Percentiles rank a stretch among this genome's conserved stretches.
Evolutionary conservation across 2,329 filamentous ascomycete genomes (phyloP).

Genomic region (Aspergillus brasiliensis): DNA sequence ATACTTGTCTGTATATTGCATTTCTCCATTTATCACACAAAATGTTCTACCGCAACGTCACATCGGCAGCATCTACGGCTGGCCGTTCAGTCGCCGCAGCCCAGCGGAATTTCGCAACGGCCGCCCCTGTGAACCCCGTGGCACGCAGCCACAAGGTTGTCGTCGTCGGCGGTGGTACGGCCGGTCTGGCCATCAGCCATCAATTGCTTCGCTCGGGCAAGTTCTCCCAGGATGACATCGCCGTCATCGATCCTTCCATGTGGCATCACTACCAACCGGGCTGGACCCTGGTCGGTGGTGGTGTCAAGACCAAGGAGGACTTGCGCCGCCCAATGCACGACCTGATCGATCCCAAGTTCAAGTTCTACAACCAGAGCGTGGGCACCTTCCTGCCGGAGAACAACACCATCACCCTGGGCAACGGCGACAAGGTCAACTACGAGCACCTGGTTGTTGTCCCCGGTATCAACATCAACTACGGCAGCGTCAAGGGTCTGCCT

Average conservation of each 20-base stretch:
- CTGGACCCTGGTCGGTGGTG: constrained; percentile 69
- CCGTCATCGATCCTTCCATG: constrained; percentile 63
- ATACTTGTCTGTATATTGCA: no score
- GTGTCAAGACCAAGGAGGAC: constrained; percentile 64
- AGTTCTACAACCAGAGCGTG: constrained; percentile 60
- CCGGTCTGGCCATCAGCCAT: constrained; percentile 66
- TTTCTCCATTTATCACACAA: not conserved
- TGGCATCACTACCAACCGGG: constrained; percentile 71
- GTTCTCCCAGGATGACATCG: constrained; percentile 63
- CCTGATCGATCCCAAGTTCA: constrained; percentile 62
- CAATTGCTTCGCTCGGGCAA: constrained; percentile 64
- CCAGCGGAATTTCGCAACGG: constrained; percentile 30
- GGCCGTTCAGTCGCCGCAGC: constrained; percentile 16
- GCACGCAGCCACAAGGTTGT: constrained; percentile 63
- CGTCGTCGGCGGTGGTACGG: constrained; percentile 67
- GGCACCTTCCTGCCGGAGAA: constrained; percentile 56
- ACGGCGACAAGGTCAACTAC: constrained; percentile 61
- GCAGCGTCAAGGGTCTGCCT: constrained; percentile 57
- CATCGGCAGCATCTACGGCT: constrained; percentile 26
- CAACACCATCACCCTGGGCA: constrained; percentile 58
- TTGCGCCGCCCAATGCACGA: constrained; percentile 54
- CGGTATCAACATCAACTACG: constrained; percentile 56
- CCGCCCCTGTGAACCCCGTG: constrained; percentile 37
- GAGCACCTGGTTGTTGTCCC: constrained; percentile 67
- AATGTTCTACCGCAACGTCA: constrained; percentile 32